phyloP scores from a whole-genome alignment of 495 filamentous ascomycete species.

The Xylaria telfairii region DNA sequence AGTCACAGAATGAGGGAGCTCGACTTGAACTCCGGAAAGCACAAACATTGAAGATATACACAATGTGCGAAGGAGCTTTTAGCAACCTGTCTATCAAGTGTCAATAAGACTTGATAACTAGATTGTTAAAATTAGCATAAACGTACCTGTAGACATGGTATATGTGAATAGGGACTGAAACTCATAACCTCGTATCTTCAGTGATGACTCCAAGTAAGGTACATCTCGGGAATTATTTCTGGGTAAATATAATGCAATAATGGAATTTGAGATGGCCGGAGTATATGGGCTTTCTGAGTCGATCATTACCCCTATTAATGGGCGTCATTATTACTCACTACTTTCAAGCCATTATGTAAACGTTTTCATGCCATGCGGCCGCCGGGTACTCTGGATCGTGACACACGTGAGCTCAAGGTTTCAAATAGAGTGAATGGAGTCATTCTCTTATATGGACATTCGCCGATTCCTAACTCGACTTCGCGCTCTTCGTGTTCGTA shows the following conservation, averaged over 20 bases:
- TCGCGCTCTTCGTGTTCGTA: background rate
- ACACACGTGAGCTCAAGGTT: background rate
- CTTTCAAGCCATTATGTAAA: background rate
- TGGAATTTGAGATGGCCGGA: background rate
- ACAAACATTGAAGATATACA: too few relatives aligned
- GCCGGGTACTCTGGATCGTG: background rate
- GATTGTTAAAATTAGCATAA: background rate
- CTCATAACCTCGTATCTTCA: background rate
- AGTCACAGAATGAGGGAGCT: background rate
- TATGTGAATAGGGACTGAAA: background rate
- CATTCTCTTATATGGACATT: background rate
- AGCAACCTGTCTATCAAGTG: background rate
- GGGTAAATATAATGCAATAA: background rate
- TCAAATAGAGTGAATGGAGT: conserved; percentile 6
- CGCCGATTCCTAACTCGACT: background rate
- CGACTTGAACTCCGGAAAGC: too few relatives aligned
- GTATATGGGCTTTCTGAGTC: background rate
- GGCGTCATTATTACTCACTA: background rate
- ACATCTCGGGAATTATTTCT: background rate
- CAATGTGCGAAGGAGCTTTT: background rate
- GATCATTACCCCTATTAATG: background rate
- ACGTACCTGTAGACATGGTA: background rate
- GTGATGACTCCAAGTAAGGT: background rate
- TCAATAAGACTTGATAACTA: background rate
- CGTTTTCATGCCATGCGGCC: background rate